Base-by-base conservation (phyloP, 306 rosid genomes). In the Ormosia emarginata region DNA sequence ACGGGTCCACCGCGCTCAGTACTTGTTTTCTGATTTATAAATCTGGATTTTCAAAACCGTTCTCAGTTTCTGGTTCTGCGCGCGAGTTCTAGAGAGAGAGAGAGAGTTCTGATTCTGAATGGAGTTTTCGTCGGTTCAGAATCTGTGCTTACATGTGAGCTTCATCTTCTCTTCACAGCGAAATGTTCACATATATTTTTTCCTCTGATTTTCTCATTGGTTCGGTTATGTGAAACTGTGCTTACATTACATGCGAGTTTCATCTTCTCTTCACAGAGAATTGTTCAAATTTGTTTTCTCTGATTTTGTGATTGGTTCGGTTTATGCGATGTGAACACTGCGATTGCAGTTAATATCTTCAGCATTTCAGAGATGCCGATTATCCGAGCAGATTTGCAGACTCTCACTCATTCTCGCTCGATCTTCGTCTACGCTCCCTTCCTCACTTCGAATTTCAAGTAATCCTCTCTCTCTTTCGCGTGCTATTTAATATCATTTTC, bases 361-460 rank as follows among this genome's bases (percentile, higher is more conserved):
- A 39, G 92, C 98, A 14, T 88, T 78, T 67, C 95, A 85, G 85
- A 76, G 98, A 81, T 94, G 97, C 92, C 93, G 94, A 53, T 62
- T 86, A 15, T 91, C 94, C 66, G 89, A 75, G 43, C 89, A 86
- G 71, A 84, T 89, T 61, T 93, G 97, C 89, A 81, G 95, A 61
- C 87, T 93, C 66, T 90, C 95, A 0, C 77, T 90, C 64, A 15
- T 75, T 79, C 92, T 93, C 85, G 80, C 82, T 79, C 58, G 75
- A 59, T 90, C 90, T 88, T 84, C 92, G 4, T 71, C 84, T 77
- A 75, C 92, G 40, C 77, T 49, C 62, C 85, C 49, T 8, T 47
- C 76, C 41, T 37, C 41, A 33, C 86, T 88, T 81, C 81, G 77
- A 49, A 63, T 93, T 80, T 94, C 98, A 56, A 85, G 97, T 91